Base-by-base conservation (phyloP, 345 rosid species). In the Citrus inodora region DNA sequence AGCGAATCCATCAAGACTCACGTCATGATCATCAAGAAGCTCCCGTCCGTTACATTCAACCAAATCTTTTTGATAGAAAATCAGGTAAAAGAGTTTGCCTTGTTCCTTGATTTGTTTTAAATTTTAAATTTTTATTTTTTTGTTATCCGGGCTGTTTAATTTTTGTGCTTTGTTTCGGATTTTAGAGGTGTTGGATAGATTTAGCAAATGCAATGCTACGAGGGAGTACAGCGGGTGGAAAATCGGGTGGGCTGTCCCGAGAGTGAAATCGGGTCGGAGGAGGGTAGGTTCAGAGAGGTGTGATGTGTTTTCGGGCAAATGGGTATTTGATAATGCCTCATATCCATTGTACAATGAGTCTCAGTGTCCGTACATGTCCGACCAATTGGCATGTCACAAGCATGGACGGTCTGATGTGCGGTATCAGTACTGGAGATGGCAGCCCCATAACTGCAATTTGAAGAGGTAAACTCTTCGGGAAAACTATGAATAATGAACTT, bases 361-460 rank as follows among this genome's bases (percentile, higher is more conserved):
- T 28, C 81, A 85, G 8, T 96, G 99, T 68, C 99, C 98, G 1
- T 96, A 96, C 80, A 96, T 96, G 98, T 96, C 99, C 11, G 99
- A 96, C 78, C 99, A 96, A 80, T 48, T 96, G 83, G 97, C 99
- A 14, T 96, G 99, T 68, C 95, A 92, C 75, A 96, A 89, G 88
- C 97, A 96, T 84, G 99, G 99, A 28, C 87, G 99, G 89, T 35
- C 88, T 66, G 98, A 96, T 88, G 80, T 96, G 84, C 78, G 81
- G 4, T 91, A 89, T 78, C 98, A 89, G 80, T 67, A 89, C 53
- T 91, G 99, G 99, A 92, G 98, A 85, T 96, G 99, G 98, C 99
- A 94, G 75, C 99, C 98, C 74, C 92, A 90, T 78, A 33, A 80
- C 81, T 96, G 99, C 90, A 89, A 90, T 83, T 78, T 96, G 82